phyloP scores from a whole-genome alignment of 208 protist species.

The Leishmania major region DNA sequence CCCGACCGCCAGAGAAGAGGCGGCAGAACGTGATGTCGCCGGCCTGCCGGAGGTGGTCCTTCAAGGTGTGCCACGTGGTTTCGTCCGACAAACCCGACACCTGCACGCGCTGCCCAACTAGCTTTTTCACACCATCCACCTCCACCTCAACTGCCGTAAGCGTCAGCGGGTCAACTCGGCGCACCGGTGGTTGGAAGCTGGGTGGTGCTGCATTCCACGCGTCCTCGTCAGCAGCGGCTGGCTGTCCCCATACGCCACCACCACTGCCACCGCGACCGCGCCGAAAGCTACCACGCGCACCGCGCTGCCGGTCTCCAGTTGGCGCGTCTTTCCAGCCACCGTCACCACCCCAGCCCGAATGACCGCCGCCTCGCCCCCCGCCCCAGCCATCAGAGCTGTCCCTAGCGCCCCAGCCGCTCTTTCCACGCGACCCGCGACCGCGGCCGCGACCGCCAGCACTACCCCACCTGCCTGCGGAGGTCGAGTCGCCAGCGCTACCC shows the following conservation, averaged over 20 bases:
- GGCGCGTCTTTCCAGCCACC: constrained; percentile 27
- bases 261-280: constrained; percentile 44
- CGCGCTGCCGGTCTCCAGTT: constrained; percentile 26
- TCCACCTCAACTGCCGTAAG: constrained; percentile 89
- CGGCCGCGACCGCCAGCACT: background rate
- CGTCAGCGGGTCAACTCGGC: constrained; percentile 86
- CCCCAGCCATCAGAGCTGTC: constrained; percentile 11
- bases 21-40: constrained; percentile 84
- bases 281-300: constrained; percentile 34
- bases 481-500: constrained; percentile 20
- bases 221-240: constrained; percentile 70
- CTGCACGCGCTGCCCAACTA: constrained; percentile 87
- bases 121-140: constrained; percentile 90
- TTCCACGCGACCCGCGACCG: constrained; percentile 6
- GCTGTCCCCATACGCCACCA: constrained; percentile 60
- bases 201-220: constrained; percentile 81
- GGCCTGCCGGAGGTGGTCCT: constrained; percentile 88
- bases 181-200: constrained; percentile 82
- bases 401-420: constrained; percentile 5
- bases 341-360: constrained; percentile 21
- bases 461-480: background rate
- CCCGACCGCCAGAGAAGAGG: constrained; percentile 74
- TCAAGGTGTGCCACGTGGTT: constrained; percentile 90
- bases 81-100: constrained; percentile 82
- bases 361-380: constrained; percentile 13